Evolutionary conservation across 2,329 filamentous ascomycete genomes (phyloP).

Genomic region (Trichoderma sp.): DNA sequence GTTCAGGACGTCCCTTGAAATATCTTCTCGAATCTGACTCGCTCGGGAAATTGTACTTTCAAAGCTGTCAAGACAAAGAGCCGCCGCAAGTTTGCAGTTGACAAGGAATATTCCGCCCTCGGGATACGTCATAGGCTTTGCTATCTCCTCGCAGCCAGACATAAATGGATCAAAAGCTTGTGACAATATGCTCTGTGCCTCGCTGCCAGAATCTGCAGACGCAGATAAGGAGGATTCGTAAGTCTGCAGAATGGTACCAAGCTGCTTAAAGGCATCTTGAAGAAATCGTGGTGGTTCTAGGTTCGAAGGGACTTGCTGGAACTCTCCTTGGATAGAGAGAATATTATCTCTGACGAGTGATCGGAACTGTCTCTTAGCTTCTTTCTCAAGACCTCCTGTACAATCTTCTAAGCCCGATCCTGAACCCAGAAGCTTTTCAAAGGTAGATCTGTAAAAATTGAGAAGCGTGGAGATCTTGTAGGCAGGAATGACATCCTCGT

Average conservation of each 20-base stretch:
- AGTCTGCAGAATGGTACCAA: constrained; percentile 77
- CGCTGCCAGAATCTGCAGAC: constrained; percentile 57
- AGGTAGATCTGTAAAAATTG: constrained; percentile 84
- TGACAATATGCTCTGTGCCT: constrained; percentile 71
- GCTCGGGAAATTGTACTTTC: constrained; percentile 61
- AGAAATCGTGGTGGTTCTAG: constrained; percentile 78
- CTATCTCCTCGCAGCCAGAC: constrained; percentile 67
- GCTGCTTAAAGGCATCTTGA: constrained; percentile 72
- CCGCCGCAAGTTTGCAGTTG: constrained; percentile 66
- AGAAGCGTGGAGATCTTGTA: constrained; percentile 90
- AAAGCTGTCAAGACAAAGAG: constrained; percentile 55
- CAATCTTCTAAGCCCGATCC: constrained; percentile 68
- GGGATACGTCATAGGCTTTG: constrained; percentile 57
- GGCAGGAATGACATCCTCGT: constrained; percentile 82
- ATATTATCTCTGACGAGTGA: constrained; percentile 78
- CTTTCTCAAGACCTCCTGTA: constrained; percentile 67
- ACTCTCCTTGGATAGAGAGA: constrained; percentile 68
- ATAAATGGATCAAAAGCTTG: constrained; percentile 88
- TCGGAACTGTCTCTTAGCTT: constrained; percentile 79
- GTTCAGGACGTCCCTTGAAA: constrained; percentile 54
- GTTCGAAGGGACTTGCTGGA: constrained; percentile 68
- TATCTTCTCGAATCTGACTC: constrained; percentile 53
- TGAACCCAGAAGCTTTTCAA: constrained; percentile 71
- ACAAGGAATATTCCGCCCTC: constrained; percentile 66
- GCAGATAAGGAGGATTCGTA: constrained; percentile 77